Conservation (phyloP, 108 stramenopile genomes). For the Discostella pseudostelligera region DNA sequence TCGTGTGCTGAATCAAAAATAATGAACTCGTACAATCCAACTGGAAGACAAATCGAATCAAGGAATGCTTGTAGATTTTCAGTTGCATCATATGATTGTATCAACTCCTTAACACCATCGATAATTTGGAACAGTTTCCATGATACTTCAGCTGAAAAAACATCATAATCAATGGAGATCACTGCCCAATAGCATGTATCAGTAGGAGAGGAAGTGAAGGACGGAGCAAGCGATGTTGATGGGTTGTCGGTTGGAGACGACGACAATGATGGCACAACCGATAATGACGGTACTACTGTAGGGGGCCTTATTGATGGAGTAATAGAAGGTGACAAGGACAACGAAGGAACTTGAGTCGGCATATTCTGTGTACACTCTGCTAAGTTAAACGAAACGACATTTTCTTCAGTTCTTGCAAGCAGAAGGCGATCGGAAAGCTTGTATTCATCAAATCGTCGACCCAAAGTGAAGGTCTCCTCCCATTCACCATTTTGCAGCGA, state of each 20-base stretch:
- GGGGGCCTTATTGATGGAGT: no score
- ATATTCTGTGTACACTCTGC: neutral
- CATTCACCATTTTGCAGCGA: neutral
- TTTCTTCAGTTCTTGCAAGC: neutral
- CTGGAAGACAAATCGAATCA: neutral
- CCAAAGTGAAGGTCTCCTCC: slow-evolving; percentile 2
- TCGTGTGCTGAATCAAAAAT: neutral
- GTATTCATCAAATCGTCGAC: neutral
- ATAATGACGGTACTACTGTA: no score
- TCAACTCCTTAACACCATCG: neutral
- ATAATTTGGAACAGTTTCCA: neutral
- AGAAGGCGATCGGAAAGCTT: slow-evolving; percentile 1
- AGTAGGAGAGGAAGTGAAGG: neutral
- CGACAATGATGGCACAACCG: neutral
- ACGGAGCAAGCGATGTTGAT: neutral
- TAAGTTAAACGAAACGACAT: neutral
- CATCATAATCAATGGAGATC: neutral
- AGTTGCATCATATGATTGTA: neutral
- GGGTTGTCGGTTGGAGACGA: neutral
- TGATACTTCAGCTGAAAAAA: neutral
- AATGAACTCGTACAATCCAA: neutral
- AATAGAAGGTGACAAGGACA: neutral
- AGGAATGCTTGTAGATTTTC: neutral
- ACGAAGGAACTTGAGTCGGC: slow-evolving; percentile 1
- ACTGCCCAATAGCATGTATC: neutral